Percentiles rank a stretch among this genome's conserved stretches.
Evolutionary conservation across 2,329 filamentous ascomycete genomes (phyloP).

Genomic region (Ophiostoma sp.): DNA sequence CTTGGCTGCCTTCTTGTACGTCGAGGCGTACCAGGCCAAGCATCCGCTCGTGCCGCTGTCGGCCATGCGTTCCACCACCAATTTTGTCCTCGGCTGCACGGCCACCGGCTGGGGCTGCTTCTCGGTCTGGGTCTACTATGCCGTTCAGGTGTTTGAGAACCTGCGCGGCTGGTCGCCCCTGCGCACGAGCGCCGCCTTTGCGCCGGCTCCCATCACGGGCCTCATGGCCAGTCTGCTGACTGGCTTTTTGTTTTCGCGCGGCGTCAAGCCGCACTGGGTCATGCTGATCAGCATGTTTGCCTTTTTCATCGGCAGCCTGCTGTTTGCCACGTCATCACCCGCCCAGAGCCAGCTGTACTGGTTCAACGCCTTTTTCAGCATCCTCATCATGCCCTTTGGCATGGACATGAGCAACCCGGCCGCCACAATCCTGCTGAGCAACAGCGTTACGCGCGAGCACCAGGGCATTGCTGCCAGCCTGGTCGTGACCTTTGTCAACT

Average conservation of each 20-base stretch:
- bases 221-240: slow-evolving; percentile 42
- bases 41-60: slow-evolving; percentile 49
- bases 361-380: slow-evolving; percentile 55
- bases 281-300: slow-evolving; percentile 42
- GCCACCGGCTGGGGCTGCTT: slow-evolving; percentile 41
- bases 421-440: slow-evolving; percentile 54
- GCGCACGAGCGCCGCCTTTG: slow-evolving; percentile 41
- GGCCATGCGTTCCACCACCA: slow-evolving; percentile 41
- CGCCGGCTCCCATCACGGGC: slow-evolving; percentile 41
- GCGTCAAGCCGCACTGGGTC: slow-evolving; percentile 36
- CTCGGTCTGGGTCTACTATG: slow-evolving; percentile 40
- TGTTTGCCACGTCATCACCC: slow-evolving; percentile 46
- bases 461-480: slow-evolving; percentile 48
- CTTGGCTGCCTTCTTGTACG: slow-evolving; percentile 45
- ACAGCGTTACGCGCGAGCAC: slow-evolving; percentile 43
- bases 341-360: slow-evolving; percentile 52
- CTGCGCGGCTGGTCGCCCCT: slow-evolving; percentile 39
- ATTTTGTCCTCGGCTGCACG: slow-evolving; percentile 46
- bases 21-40: slow-evolving; percentile 39
- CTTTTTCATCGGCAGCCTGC: slow-evolving; percentile 40
- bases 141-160: slow-evolving; percentile 36
- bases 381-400: slow-evolving; percentile 55
- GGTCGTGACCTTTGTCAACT: slow-evolving; percentile 62
- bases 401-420: slow-evolving; percentile 65
- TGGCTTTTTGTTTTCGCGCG: slow-evolving; percentile 38